Base-by-base conservation (phyloP, 768 basidiomycete species). In the Pholiota conissans region DNA sequence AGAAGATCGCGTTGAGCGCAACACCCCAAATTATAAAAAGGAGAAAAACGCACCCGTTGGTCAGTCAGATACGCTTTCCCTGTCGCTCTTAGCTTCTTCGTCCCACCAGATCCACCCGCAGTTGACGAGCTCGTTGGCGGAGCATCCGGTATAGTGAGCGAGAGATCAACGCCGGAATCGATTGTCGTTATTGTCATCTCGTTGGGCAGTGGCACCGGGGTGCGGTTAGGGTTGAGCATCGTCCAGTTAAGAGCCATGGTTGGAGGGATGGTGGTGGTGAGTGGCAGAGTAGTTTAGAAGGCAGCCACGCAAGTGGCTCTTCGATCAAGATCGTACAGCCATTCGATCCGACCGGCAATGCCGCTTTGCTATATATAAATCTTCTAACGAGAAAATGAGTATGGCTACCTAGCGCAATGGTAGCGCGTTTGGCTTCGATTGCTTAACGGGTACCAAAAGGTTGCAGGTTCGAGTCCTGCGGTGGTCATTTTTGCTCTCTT, bases 381-480 rank as follows among this genome's bases (percentile, higher is more conserved):
- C 53, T 9, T 34, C 18, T 10, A 35, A 4, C 1, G 3, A 2
- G 13, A 5, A 13, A 22, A 5, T n/a, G n/a, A 48, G 5, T 49
- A 76, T 73, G 86, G 84, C 83, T 86, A 84, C 87, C 86, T 91
- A 77, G 89, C 89, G 87, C 89, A 90, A 91, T 90, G 89, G 89
- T 90, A 91, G 89, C 89, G 89, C 89, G 88, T 91, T 89, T 90
- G 89, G 89, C 89, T 91, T 91, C 89, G 88, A 89, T 82, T 66
- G 85, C 84, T 78, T 62, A 73, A 76, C 73, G 84, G 76, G 16
- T 61, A 91, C 89, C 90, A 90, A 90, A 88, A 91, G 90, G 90
- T 87, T 91, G 90, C 89, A 91, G 90, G 90, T 91, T 91, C 90
- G 89, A 91, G 88, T 89, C 90, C 90, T 90, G 90, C 88, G 86